Evolutionary conservation across 1,284 basidiomycete genomes (phyloP).

Genomic region (Tilletia horrida): DNA sequence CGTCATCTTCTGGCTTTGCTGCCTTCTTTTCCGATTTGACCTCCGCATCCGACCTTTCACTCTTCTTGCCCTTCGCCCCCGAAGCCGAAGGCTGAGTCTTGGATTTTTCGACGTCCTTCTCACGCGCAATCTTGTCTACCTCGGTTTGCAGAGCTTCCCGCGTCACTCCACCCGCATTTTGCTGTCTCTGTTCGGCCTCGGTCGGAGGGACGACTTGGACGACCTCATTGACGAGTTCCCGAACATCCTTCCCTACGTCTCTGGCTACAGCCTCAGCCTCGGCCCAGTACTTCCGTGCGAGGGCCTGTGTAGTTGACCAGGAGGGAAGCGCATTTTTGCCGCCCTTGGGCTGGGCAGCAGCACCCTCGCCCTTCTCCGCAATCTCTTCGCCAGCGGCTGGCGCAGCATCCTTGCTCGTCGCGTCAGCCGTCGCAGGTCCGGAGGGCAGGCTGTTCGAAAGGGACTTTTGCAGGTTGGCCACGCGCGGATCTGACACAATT

Average conservation of each 20-base stretch:
- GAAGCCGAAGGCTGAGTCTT: not conserved
- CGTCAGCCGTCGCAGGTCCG: not conserved
- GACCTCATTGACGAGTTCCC: conserved; percentile 37
- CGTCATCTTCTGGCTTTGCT: conserved; percentile 22
- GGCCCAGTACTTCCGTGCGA: conserved; percentile 37
- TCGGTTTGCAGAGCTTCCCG: conserved; percentile 13
- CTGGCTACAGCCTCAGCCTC: conserved; percentile 37
- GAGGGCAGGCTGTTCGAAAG: conserved; percentile 24
- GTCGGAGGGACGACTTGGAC: conserved; percentile 41
- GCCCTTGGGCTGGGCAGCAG: not conserved
- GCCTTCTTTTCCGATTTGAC: too few relatives aligned
- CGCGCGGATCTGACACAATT: conserved; percentile 29
- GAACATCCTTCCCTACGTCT: conserved; percentile 44
- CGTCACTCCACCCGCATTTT: not conserved
- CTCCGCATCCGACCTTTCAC: not conserved
- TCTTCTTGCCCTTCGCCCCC: too few relatives aligned
- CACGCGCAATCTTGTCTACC: not conserved
- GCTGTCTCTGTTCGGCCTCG: conserved; percentile 20
- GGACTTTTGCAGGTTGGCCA: conserved; percentile 33
- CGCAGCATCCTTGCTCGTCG: not conserved
- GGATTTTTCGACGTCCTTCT: not conserved
- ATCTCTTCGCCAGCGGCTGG: not conserved
- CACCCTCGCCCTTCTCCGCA: not conserved
- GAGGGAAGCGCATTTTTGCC: not conserved
- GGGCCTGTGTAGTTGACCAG: conserved; percentile 27